A percentile compares a stretch with the other conserved stretches of the same genome.
Conservation (phyloP, 495 filamentous ascomycete species). For the Trichoderma asperelloides region DNA sequence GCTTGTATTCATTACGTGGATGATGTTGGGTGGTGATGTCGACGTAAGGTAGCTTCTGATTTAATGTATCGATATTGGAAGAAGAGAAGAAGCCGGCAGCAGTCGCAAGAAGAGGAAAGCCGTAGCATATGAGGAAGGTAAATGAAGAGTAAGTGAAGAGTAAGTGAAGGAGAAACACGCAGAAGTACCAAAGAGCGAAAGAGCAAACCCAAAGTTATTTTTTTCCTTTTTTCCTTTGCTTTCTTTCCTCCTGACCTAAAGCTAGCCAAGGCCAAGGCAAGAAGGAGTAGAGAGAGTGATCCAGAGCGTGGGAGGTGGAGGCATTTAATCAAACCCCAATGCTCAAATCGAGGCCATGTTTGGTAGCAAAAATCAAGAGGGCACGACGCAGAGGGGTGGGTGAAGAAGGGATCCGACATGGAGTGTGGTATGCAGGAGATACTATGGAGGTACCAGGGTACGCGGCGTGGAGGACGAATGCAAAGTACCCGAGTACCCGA, state of each 20-base stretch:
- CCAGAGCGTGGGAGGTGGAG: conserved; percentile 2
- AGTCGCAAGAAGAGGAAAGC: no score
- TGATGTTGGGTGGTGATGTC: no score
- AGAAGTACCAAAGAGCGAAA: not conserved
- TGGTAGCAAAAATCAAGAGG: not conserved
- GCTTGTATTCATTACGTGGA: no score
- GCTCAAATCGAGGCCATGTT: not conserved
- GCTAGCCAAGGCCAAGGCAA: not conserved
- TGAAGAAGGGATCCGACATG: not conserved
- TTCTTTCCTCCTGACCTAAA: not conserved
- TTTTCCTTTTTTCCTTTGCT: not conserved
- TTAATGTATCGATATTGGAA: no score
- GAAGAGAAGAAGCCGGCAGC: no score
- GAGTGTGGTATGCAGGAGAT: not conserved
- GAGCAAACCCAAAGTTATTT: not conserved
- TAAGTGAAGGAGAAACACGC: not conserved
- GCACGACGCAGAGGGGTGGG: not conserved
- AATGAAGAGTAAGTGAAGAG: not conserved
- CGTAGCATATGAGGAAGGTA: not conserved
- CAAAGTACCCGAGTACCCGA: not conserved
- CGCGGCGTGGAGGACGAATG: not conserved
- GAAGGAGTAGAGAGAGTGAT: not conserved
- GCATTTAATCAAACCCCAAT: conserved; percentile 3
- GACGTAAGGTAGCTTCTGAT: no score
- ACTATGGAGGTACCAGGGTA: not conserved